A percentile compares a stretch with the other conserved stretches of the same genome.
Conservation (phyloP, 2,329 filamentous ascomycete species). For the Sporothrix sp. region DNA sequence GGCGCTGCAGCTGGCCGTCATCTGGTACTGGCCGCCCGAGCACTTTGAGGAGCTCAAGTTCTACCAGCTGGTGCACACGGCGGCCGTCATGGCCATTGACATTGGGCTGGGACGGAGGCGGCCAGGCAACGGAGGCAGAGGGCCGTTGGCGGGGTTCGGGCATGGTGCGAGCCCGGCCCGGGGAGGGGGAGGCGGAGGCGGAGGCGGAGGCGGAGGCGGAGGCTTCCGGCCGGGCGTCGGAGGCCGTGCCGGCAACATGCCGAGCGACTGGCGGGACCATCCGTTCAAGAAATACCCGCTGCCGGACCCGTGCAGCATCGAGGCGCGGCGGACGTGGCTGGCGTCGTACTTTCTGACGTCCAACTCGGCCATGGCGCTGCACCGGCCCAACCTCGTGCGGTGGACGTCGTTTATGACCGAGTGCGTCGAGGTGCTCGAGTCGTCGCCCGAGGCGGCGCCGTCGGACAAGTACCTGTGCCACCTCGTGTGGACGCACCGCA, state of each 20-base stretch:
- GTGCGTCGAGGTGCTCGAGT: conserved; percentile 45
- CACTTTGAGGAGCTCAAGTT: conserved; percentile 81
- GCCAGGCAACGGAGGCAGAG: conserved; percentile 15
- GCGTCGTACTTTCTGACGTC: conserved; percentile 49
- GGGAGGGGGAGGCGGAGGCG: no score
- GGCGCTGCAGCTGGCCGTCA: conserved; percentile 61
- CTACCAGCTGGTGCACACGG: conserved; percentile 76
- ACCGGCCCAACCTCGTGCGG: conserved; percentile 49
- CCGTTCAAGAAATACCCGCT: conserved; percentile 33
- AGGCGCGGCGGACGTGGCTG: conserved; percentile 49
- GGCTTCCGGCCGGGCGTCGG: not conserved
- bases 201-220: no score
- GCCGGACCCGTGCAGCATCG: conserved; percentile 44
- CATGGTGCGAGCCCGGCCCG: no score
- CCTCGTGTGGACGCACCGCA: conserved; percentile 47
- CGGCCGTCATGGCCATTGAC: conserved; percentile 73
- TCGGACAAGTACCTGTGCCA: conserved; percentile 50
- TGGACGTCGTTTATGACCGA: conserved; percentile 54
- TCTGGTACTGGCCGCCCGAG: conserved; percentile 80
- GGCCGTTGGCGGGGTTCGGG: no score
- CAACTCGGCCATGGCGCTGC: conserved; percentile 52
- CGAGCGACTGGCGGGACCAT: conserved; percentile 31
- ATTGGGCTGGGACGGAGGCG: conserved; percentile 54
- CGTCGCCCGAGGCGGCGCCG: conserved; percentile 43
- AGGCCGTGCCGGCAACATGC: not conserved